These are phyloP conservation scores for Tolypocladium album DNA, from an alignment of 2,329 filamentous ascomycete species.

Conservation along the genomic window DNA sequence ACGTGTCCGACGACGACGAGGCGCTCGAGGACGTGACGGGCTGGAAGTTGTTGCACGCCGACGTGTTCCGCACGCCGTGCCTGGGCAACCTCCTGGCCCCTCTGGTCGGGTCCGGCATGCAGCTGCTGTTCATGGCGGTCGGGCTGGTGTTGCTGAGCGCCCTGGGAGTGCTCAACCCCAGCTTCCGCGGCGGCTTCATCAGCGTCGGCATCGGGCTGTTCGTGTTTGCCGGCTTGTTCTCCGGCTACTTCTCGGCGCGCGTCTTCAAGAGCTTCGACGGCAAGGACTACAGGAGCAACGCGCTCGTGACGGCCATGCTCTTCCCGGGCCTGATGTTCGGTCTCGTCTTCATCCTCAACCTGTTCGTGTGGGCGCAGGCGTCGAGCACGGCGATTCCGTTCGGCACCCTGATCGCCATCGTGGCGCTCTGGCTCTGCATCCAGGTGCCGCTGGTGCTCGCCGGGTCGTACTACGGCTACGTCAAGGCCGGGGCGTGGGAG, in stretches of 20 bases:
- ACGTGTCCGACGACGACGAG: slow-evolving; percentile 43
- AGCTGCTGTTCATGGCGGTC: slow-evolving; percentile 71
- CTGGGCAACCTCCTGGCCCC: slow-evolving; percentile 67
- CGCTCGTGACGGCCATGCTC: slow-evolving; percentile 62
- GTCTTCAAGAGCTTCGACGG: slow-evolving; percentile 79
- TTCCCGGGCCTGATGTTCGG: slow-evolving; percentile 71
- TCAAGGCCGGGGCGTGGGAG: slow-evolving; percentile 57
- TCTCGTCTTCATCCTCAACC: slow-evolving; percentile 68
- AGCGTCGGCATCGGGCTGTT: slow-evolving; percentile 77
- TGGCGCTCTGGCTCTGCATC: slow-evolving; percentile 73
- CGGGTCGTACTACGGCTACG: slow-evolving; percentile 69
- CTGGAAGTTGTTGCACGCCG: slow-evolving; percentile 83
- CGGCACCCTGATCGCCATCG: slow-evolving; percentile 60
- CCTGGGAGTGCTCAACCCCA: slow-evolving; percentile 71
- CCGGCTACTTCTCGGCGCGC: slow-evolving; percentile 76
- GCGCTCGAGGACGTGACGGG: slow-evolving; percentile 69
- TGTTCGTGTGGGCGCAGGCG: slow-evolving; percentile 85
- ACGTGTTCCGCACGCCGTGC: slow-evolving; percentile 69
- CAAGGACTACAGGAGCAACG: slow-evolving; percentile 63
- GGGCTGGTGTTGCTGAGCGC: slow-evolving; percentile 64
- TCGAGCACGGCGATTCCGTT: slow-evolving; percentile 83
- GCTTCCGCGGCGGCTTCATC: slow-evolving; percentile 81
- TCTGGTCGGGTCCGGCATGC: slow-evolving; percentile 74
- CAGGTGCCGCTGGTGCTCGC: slow-evolving; percentile 77
- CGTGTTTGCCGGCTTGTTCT: slow-evolving; percentile 72